Evolutionary conservation across 2,329 filamentous ascomycete species (phyloP).

Genomic region (Monosporascus sp.): DNA sequence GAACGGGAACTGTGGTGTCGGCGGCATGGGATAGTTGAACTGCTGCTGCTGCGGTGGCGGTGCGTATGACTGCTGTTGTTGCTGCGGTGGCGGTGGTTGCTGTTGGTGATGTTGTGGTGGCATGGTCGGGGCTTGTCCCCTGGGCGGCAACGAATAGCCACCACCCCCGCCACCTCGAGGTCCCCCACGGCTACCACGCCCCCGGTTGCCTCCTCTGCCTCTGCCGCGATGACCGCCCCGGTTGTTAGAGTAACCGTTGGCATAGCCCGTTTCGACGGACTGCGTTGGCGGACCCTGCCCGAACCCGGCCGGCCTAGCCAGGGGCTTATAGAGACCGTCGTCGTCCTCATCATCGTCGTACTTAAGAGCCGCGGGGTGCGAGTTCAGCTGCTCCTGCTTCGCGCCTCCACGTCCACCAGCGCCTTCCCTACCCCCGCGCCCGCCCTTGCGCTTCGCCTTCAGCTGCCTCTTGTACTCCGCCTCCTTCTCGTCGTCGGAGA

Average conservation of each 20-base stretch:
- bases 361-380: conserved; percentile 43
- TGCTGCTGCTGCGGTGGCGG: conserved; percentile 16
- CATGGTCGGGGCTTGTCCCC: conserved; percentile 14
- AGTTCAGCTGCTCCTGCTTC: conserved; percentile 28
- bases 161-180: conserved; percentile 29
- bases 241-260: conserved; percentile 21
- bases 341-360: conserved; percentile 62
- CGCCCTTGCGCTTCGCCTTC: conserved; percentile 58
- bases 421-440: conserved; percentile 32
- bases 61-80: conserved; percentile 27
- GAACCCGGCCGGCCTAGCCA: conserved; percentile 63
- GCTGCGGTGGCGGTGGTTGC: conserved; percentile 27
- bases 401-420: conserved; percentile 29
- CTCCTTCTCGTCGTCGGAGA: conserved; percentile 95
- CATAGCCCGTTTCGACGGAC: conserved; percentile 33
- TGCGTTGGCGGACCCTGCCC: conserved; percentile 40
- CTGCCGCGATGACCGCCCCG: conserved; percentile 44
- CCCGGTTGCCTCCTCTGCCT: conserved; percentile 38
- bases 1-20: conserved; percentile 37
- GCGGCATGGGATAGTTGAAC: conserved; percentile 26
- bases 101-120: conserved; percentile 29
- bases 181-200: conserved; percentile 34
- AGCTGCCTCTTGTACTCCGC: conserved; percentile 68
- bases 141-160: conserved; percentile 35
- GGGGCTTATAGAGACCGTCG: conserved; percentile 66